A percentile compares a stretch with the other conserved stretches of the same genome.
phyloP scores from a whole-genome alignment of 805 yeast genomes.

The Kodamaea jinghongensis region DNA sequence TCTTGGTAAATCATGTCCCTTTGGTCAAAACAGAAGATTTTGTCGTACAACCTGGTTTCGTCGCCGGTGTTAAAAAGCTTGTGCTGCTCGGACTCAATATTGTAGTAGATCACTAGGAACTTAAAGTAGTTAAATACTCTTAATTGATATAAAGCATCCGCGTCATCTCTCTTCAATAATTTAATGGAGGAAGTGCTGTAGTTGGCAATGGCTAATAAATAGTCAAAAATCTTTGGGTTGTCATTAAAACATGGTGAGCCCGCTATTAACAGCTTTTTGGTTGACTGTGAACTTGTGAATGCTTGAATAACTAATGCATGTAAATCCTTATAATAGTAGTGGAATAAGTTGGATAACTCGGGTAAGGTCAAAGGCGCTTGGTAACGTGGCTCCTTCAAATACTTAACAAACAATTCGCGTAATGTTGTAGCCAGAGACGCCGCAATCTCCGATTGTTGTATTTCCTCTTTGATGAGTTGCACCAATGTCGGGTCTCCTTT shows the following conservation, averaged over 20 bases:
- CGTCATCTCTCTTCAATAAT: slow-evolving; percentile 35
- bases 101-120: slow-evolving; percentile 30
- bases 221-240: slow-evolving; percentile 34
- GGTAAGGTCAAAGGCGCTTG: slow-evolving; percentile 37
- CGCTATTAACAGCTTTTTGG: slow-evolving; percentile 37
- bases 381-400: slow-evolving; percentile 42
- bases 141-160: slow-evolving; percentile 36
- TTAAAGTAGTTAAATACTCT: slow-evolving; percentile 42
- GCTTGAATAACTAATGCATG: slow-evolving; percentile 30
- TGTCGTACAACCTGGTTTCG: slow-evolving; percentile 33
- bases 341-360: slow-evolving; percentile 35
- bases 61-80: slow-evolving; percentile 32
- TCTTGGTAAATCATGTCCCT: slow-evolving; percentile 36
- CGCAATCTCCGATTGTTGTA: slow-evolving; percentile 16
- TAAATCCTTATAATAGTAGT: slow-evolving; percentile 37
- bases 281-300: slow-evolving; percentile 38
- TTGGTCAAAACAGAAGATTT: slow-evolving; percentile 38
- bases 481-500: slow-evolving; percentile 8
- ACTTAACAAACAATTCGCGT: slow-evolving; percentile 15
- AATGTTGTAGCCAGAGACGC: slow-evolving; percentile 29
- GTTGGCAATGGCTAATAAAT: slow-evolving; percentile 41
- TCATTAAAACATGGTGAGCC: slow-evolving; percentile 26
- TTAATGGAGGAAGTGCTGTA: slow-evolving; percentile 36
- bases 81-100: slow-evolving; percentile 34
- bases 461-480: slow-evolving; percentile 22